Evolutionary conservation across 2,329 filamentous ascomycete species (phyloP), one percentile per base, ranked within the genome.

Genomic region (Diaporthe citri): DNA sequence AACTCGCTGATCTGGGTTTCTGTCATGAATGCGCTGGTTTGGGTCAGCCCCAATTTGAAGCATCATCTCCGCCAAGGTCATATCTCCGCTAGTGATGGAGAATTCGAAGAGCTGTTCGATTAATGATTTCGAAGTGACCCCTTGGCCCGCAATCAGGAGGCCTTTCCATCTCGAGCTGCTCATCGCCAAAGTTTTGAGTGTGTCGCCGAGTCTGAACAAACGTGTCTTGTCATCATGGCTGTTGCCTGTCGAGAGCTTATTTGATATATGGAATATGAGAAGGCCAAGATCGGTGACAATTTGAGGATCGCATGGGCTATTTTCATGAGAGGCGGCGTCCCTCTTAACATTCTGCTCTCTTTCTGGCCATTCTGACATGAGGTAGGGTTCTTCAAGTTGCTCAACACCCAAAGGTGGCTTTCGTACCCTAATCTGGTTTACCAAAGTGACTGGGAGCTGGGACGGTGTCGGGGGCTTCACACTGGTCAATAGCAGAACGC

Each of bases 271-370:
- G 41, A 48, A 64, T 13, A 48, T 4, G 9, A 31, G 60, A 13
- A 22, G 3, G 25, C 25, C 59, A 22, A 62, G 13, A 28, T 4
- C 2, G 15, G 13, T 31, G 60, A 31, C 2, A 13, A 48, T 28
- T 15, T 13, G 25, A 43, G 36, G 3, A 2, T 9, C 36, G 8
- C 7, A 8, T 15, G 7, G 39, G 1, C 4, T 5, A 2, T 4
- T 39, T 5, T 2, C 12, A 25, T 0, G 34, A 20, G n/a, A 4
- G 25, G 8, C 4, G 9, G 17, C 15, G 12, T 46, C 17, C 17
- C 0, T 7, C n/a, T 13, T 17, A 10, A 20, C 4, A 0, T 3
- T 31, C 3, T 20, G 39, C 12, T 28, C n/a, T 2, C 8, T 20
- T 28, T 46, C 39, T 31, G 59, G 2, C n/a, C 59, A 20, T n/a